These are phyloP conservation scores for Hygrophoropsis aurantiaca DNA, from an alignment of 768 basidiomycete genomes.

Conservation along the genomic window DNA sequence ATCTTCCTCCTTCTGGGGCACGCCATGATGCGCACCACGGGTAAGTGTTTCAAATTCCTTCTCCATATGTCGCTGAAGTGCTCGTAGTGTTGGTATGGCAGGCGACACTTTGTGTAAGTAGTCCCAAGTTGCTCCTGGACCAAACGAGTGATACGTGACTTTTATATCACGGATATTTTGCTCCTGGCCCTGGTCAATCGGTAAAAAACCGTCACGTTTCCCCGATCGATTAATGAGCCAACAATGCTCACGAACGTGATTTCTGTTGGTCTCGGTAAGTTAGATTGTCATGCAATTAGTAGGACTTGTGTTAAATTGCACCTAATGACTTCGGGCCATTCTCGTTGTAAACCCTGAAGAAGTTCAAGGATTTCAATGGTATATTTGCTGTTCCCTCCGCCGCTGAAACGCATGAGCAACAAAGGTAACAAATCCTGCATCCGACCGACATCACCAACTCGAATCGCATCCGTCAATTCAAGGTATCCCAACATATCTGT, in stretches of 20 bases:
- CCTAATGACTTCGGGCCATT: slow-evolving; percentile 24
- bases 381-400: slow-evolving; percentile 25
- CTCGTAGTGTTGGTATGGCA: slow-evolving; percentile 1
- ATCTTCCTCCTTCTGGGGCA: slow-evolving; percentile 2
- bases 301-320: slow-evolving; percentile 8
- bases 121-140: background rate
- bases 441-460: slow-evolving; percentile 6
- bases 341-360: slow-evolving; percentile 22
- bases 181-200: slow-evolving; percentile 6
- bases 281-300: background rate
- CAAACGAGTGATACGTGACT: slow-evolving; percentile 7
- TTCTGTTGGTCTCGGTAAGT: background rate
- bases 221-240: slow-evolving; percentile 6
- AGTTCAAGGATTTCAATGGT: slow-evolving; percentile 25
- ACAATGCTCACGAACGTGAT: slow-evolving; percentile 3
- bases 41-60: background rate
- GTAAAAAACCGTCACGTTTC: background rate
- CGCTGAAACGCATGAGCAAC: slow-evolving; percentile 22
- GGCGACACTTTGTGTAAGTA: slow-evolving; percentile 7
- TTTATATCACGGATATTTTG: slow-evolving; percentile 9
- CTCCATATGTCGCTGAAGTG: slow-evolving; percentile 2
- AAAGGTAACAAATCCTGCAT: slow-evolving; percentile 18
- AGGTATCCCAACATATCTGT: slow-evolving; percentile 37
- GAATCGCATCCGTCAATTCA: slow-evolving; percentile 15
- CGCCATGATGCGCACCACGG: background rate